Percentiles rank a stretch among this genome's conserved stretches.
Evolutionary conservation across 176 grass and related monocot species (phyloP).

Genomic region (Oryza meridionalis): DNA sequence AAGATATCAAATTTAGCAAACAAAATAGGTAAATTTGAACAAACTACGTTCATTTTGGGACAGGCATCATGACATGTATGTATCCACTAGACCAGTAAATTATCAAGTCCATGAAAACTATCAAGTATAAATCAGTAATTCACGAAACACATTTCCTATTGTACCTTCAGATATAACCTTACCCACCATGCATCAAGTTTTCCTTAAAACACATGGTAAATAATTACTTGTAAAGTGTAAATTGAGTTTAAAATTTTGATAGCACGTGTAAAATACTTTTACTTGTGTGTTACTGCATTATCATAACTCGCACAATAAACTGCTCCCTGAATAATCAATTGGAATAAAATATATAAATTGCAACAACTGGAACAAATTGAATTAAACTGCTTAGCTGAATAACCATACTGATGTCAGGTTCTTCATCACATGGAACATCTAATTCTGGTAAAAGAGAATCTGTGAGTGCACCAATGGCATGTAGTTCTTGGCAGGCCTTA

Average conservation of each 20-base stretch:
- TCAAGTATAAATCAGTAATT: constrained; percentile 8
- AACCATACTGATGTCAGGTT: constrained; percentile 57
- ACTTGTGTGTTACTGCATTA: neutral
- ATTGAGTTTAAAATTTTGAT: neutral
- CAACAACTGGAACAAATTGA: neutral
- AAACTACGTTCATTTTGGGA: neutral
- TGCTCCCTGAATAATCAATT: neutral
- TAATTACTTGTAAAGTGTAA: constrained; percentile 9
- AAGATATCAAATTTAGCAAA: neutral
- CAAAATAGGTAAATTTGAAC: neutral
- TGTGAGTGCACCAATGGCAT: constrained; percentile 64
- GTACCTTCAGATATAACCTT: constrained; percentile 1
- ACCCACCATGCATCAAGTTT: neutral
- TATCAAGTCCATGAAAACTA: neutral
- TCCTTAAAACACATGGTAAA: constrained; percentile 8
- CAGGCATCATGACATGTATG: neutral
- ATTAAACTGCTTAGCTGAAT: neutral
- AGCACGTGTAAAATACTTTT: neutral
- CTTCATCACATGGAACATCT: constrained; percentile 53
- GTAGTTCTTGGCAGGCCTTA: constrained; percentile 67
- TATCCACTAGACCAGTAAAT: neutral
- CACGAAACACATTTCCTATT: neutral
- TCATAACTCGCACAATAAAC: neutral
- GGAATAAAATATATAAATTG: constrained; percentile 5
- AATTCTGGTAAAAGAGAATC: constrained; percentile 64